Evolutionary conservation across 345 rosid genomes (phyloP).

Genomic region (Hirschfeldia incana): DNA sequence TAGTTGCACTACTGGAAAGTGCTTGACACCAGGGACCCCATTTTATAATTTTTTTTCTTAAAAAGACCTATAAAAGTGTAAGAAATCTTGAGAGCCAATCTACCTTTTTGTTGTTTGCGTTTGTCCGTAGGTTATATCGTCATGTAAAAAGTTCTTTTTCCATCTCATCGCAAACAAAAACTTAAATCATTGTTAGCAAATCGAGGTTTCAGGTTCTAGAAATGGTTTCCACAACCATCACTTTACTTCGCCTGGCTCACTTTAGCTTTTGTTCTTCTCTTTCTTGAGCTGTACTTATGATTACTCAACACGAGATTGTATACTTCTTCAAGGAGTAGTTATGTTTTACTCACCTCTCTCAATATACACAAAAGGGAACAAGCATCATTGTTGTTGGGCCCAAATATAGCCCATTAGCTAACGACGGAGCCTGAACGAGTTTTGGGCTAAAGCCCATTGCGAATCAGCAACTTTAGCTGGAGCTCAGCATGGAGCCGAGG

Average conservation of each 20-base stretch:
- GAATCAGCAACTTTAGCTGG: too few species aligned
- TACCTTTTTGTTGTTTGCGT: background rate
- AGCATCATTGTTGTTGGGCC: too few species aligned
- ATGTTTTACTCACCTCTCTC: background rate
- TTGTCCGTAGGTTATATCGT: background rate
- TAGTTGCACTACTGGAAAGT: background rate
- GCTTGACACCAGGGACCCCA: background rate
- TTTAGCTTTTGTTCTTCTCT: background rate
- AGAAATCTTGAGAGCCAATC: background rate
- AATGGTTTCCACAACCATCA: background rate
- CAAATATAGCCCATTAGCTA: too few species aligned
- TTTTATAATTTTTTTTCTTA: background rate
- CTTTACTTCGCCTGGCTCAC: background rate
- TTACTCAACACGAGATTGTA: background rate
- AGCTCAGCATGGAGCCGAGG: too few species aligned
- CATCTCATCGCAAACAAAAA: background rate
- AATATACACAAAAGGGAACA: background rate
- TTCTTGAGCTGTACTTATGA: background rate
- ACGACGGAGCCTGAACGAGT: too few species aligned
- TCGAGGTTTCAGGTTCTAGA: background rate
- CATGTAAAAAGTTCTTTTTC: background rate
- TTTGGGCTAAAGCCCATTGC: too few species aligned
- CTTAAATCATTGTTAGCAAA: background rate
- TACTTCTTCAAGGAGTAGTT: background rate
- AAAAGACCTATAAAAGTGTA: background rate